Percentiles rank a stretch among this genome's conserved stretches.
phyloP scores from a whole-genome alignment of 2,329 filamentous ascomycete genomes.

The Clathrospora elynae region DNA sequence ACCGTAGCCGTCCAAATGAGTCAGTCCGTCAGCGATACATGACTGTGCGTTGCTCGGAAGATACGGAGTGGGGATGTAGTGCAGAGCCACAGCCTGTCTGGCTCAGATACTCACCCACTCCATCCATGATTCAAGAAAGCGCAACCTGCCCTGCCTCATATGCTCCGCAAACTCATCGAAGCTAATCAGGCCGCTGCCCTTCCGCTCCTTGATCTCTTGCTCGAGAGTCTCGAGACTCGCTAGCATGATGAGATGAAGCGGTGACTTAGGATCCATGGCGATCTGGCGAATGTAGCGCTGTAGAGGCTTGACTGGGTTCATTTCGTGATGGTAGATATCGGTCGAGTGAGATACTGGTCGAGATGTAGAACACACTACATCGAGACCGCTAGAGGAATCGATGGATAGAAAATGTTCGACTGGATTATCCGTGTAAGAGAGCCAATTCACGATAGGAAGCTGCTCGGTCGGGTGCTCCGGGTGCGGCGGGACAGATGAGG shows the following conservation, averaged over 20 bases:
- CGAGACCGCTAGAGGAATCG: too few relatives aligned
- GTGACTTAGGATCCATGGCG: slow-evolving; percentile 23
- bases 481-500: too few relatives aligned
- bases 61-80: not conserved
- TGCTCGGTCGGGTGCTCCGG: too few relatives aligned
- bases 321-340: slow-evolving; percentile 20
- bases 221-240: slow-evolving; percentile 67
- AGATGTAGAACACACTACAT: too few relatives aligned
- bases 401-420: not conserved
- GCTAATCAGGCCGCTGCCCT: slow-evolving; percentile 78
- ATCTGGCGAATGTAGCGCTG: slow-evolving; percentile 26
- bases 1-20: not conserved
- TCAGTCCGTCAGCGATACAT: not conserved
- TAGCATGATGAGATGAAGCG: slow-evolving; percentile 46
- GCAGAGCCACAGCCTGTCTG: not conserved
- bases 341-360: slow-evolving; percentile 16
- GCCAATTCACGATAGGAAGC: too few relatives aligned
- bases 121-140: slow-evolving; percentile 89
- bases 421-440: too few relatives aligned
- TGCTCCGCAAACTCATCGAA: slow-evolving; percentile 79
- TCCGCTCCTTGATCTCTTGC: slow-evolving; percentile 68
- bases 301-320: slow-evolving; percentile 19
- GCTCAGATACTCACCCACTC: slow-evolving; percentile 65
- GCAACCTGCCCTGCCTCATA: slow-evolving; percentile 67
- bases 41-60: not conserved